Conservation (phyloP, 75 land plant genomes). For the Sequoiadendron giganteum region DNA sequence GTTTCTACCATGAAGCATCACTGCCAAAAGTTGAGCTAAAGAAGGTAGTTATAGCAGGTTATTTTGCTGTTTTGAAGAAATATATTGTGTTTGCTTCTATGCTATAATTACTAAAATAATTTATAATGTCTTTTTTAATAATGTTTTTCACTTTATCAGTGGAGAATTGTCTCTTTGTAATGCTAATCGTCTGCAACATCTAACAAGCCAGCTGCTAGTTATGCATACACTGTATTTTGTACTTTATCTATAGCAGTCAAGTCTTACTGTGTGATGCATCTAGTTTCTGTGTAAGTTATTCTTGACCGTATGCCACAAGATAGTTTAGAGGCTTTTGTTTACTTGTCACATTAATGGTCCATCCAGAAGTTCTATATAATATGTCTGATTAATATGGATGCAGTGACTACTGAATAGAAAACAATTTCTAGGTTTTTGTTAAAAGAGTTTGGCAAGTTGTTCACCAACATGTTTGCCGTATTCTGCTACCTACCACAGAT, state of each 20-base stretch:
- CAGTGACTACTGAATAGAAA: not conserved
- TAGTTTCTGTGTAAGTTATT: not conserved
- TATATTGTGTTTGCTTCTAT: not conserved
- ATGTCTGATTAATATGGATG: not conserved
- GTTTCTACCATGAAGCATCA: conserved; percentile 83
- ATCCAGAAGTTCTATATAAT: not conserved
- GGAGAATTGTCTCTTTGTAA: not conserved
- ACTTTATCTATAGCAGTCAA: not conserved
- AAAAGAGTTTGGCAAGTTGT: not conserved
- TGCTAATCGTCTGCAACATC: not conserved
- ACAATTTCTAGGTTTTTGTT: not conserved
- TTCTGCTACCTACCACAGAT: not conserved
- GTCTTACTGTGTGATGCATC: not conserved
- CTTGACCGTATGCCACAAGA: not conserved
- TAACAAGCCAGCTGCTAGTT: not conserved
- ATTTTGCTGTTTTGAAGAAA: not conserved
- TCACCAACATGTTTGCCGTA: not conserved
- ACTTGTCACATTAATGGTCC: not conserved
- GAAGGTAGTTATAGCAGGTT: conserved; percentile 45
- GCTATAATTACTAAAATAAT: not conserved
- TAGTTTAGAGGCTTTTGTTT: not conserved
- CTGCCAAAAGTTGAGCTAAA: conserved; percentile 75
- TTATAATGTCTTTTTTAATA: not conserved
- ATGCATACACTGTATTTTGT: not conserved
- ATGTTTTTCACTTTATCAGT: not conserved